Base-by-base conservation (phyloP, 371 early-diverging fungal genomes). In the Choanephora cucurbitarum region DNA sequence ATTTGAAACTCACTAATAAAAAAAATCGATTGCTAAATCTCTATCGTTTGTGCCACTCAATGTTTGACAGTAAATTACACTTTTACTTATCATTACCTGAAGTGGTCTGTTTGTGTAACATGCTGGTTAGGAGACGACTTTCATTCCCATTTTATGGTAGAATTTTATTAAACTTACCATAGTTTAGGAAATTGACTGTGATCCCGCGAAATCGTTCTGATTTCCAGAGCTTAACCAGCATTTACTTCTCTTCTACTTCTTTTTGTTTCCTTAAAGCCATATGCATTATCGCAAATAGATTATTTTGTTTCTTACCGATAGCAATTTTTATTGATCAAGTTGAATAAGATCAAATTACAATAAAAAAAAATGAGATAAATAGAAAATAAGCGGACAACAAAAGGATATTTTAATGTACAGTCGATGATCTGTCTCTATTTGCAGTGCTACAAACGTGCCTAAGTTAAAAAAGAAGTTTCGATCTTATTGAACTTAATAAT, bases 101-200 rank as follows among this genome's bases (percentile, higher is more conserved):
- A 33, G 32, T 37, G 13, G 41, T 17, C 24, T 9, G 28, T 8
- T 31, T 28, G 48, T 55, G 48, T 41, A 22, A 55, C 56, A 17
- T 8, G 2, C 2, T 14, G 5, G 17, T 37, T 18, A 28, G 28
- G 28, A 28, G 28, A 28, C 28, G 28, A 28, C 7, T 42, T 51
- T 28, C 28, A 44, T 52, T 63, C 64, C 64, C 64, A 63, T 52
- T 58, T 37, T 58, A 49, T 43, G 64, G 64, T 54, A 39, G 43
- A 55, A 44, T 23, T 24, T 44, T 51, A 47, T 37, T 48, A 52
- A 62, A 46, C 52, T 53, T 53, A 53, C 57, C 48, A 52, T 48
- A 43, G 44, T 62, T 39, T 53, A 57, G 63, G 63, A 52, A 62
- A 49, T 57, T 56, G 2, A 14, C 14, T 49, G 19, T 11, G 39